A percentile compares a stretch with the other conserved stretches of the same genome.
phyloP scores from a whole-genome alignment of 1,284 basidiomycete species.

The Heliocybe sulcata region DNA sequence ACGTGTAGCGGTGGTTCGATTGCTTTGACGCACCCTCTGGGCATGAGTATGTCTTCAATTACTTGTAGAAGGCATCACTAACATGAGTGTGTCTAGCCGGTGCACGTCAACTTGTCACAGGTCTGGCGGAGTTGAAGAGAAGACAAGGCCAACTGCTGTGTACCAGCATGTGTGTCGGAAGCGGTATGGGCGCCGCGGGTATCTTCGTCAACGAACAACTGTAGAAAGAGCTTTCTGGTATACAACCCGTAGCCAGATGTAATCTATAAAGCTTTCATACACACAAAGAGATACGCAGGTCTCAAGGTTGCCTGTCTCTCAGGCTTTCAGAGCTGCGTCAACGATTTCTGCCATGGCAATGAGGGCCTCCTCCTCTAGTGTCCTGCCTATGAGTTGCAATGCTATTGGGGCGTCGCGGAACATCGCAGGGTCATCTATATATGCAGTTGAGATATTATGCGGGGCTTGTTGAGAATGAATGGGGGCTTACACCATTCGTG shows the following conservation, averaged over 20 bases:
- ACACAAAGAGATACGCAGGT: no score
- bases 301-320: background rate
- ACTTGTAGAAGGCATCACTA: slow-evolving; percentile 7
- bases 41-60: slow-evolving; percentile 57
- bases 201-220: slow-evolving; percentile 69
- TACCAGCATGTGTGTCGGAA: slow-evolving; percentile 87
- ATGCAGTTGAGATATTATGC: no score
- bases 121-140: slow-evolving; percentile 70
- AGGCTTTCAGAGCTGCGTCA: slow-evolving; percentile 20
- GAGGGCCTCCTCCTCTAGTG: slow-evolving; percentile 45
- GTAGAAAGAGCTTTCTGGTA: background rate
- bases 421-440: slow-evolving; percentile 35
- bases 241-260: background rate
- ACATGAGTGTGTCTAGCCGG: slow-evolving; percentile 43
- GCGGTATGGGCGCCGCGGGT: slow-evolving; percentile 83
- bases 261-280: background rate
- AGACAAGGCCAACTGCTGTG: slow-evolving; percentile 60
- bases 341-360: slow-evolving; percentile 34
- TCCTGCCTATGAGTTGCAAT: slow-evolving; percentile 40
- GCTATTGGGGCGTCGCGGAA: slow-evolving; percentile 41
- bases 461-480: no score
- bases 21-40: slow-evolving; percentile 74
- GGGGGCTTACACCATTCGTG: slow-evolving; percentile 35
- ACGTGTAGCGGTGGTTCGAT: slow-evolving; percentile 74
- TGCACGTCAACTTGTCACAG: slow-evolving; percentile 80